A percentile compares a stretch with the other conserved stretches of the same genome.
phyloP scores from a whole-genome alignment of 495 filamentous ascomycete species.

The Penicillium daleae region DNA sequence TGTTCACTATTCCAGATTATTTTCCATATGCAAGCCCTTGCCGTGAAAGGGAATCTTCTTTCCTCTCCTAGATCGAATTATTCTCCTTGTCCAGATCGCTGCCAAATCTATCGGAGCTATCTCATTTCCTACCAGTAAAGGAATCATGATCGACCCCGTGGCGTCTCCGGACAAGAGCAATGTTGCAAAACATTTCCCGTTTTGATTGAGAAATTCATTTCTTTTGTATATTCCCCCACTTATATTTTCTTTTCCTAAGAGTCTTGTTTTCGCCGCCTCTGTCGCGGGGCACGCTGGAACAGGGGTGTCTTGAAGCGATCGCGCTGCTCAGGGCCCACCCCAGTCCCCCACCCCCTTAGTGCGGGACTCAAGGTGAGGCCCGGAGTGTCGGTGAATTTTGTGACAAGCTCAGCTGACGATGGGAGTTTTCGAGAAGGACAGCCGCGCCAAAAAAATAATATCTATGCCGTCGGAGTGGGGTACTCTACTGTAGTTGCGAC shows the following conservation, averaged over 20 bases:
- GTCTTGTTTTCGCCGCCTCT: constrained; percentile 3
- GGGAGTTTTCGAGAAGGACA: constrained; percentile 26
- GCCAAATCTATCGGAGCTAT: background rate
- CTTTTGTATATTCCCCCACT: background rate
- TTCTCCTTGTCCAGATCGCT: background rate
- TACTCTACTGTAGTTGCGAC: constrained; percentile 1
- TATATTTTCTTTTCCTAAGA: background rate
- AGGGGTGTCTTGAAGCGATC: constrained; percentile 21
- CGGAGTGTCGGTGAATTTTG: constrained; percentile 39
- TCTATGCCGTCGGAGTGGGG: background rate
- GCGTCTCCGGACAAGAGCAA: background rate
- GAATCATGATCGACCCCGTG: constrained; percentile 1
- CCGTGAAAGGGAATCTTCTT: background rate
- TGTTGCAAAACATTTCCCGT: background rate
- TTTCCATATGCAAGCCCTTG: constrained; percentile 14
- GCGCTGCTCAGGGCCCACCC: constrained; percentile 7
- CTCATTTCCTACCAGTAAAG: background rate
- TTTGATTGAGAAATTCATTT: background rate
- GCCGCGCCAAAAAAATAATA: constrained; percentile 19
- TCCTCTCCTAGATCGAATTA: background rate
- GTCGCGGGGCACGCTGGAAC: background rate
- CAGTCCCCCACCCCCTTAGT: constrained; percentile 7
- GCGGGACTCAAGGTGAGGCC: constrained; percentile 22
- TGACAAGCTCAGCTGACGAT: constrained; percentile 34
- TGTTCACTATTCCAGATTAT: background rate